Evolutionary conservation across 176 grass and related monocot genomes (phyloP).

Genomic region (Urochloa ruziziensis): DNA sequence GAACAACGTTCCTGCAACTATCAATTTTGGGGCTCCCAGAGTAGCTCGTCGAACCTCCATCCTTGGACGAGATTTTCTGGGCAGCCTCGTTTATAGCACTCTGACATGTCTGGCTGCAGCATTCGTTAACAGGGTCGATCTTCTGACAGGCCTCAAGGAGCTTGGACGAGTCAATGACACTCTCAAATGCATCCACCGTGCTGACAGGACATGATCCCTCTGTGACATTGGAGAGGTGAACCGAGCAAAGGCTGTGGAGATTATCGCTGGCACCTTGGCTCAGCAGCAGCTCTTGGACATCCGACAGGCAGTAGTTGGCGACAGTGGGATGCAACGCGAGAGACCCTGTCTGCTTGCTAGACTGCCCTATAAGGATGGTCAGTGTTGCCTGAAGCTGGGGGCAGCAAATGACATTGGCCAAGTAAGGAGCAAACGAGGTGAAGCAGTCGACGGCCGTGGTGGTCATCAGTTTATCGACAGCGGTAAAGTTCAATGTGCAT

Average conservation of each 20-base stretch:
- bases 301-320: conserved; percentile 85
- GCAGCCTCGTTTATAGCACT: conserved; percentile 78
- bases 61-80: conserved; percentile 59
- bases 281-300: conserved; percentile 80
- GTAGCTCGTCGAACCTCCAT: conserved; percentile 38
- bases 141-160: conserved; percentile 79
- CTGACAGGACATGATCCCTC: conserved; percentile 76
- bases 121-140: conserved; percentile 89
- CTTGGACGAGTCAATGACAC: conserved; percentile 67
- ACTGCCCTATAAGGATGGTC: conserved; percentile 88
- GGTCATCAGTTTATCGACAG: conserved; percentile 57
- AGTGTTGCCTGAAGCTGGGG: conserved; percentile 89
- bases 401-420: conserved; percentile 96
- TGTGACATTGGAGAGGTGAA: conserved; percentile 72
- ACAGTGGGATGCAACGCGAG: conserved; percentile 72
- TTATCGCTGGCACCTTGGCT: conserved; percentile 63
- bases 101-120: conserved; percentile 85
- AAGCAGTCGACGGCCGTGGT: conserved; percentile 89
- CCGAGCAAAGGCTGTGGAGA: conserved; percentile 73
- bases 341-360: conserved; percentile 73
- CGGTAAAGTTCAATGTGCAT: conserved; percentile 78
- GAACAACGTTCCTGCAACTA: conserved; percentile 84
- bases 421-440: conserved; percentile 70
- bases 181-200: conserved; percentile 61
- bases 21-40: conserved; percentile 40